Base-by-base conservation (phyloP, 192 early-diverging fungal genomes). In the Spizellomyces punctatus region DNA sequence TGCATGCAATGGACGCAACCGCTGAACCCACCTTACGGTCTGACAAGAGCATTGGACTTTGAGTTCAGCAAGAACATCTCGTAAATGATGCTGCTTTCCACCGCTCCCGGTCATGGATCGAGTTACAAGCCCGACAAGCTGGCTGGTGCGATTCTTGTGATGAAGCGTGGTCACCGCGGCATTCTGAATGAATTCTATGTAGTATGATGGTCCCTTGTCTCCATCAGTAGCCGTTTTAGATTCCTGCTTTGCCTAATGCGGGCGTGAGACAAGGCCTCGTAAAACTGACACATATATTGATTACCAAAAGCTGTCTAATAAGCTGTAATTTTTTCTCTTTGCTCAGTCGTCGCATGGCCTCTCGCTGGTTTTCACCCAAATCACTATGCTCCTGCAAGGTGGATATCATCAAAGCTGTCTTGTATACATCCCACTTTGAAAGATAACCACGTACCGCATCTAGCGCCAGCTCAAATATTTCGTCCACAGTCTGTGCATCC, bases 401-500 rank as follows among this genome's bases (percentile, higher is more conserved):
- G 27, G 27, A 36, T 2, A 36, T 21, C 44, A 10, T 41, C 8
- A 21, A 12, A 14, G 19, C 27, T n/a, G 46, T 14, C 46, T 66
- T 49, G 42, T 12, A 5, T 17, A 49, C 6, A 41, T n/a, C 42
- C 6, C 27, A 63, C 9, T 41, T 22, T 10, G 14, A 27, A 27
- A 17, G 14, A 66, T 5, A 6, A 19, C 43, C 14, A 27, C 79
- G 22, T 67, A 81, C 79, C 36, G 75, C 76, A 16, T 77, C 79
- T 8, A 81, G 66, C 6, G 79, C 75, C 27, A 81, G 64, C 21
- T 81, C 79, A 69, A 81, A 77, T 14, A 81, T 44, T 12, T 77
- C 64, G 6, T 60, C 54, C 12, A 77, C 42, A 17, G 55, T 59
- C 9, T 58, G 65, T 12, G 48, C 55, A 50, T 76, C 71, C 42